A percentile compares a stretch with the other conserved stretches of the same genome.
These are phyloP conservation scores for Trametes maxima DNA, from an alignment of 768 basidiomycete genomes.

Conservation along the genomic window DNA sequence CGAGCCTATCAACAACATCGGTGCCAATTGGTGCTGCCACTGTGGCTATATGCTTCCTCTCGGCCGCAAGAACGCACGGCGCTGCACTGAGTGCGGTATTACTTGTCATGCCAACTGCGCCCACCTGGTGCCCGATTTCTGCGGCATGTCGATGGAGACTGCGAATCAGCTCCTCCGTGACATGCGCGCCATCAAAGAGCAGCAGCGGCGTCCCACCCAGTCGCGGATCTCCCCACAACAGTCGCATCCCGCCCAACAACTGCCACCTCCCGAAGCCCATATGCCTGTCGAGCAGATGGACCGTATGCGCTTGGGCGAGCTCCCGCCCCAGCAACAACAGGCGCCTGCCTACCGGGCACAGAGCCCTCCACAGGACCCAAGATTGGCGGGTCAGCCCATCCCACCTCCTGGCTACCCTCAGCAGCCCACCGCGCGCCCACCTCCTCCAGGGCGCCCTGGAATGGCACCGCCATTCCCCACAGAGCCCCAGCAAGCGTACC, in stretches of 20 bases:
- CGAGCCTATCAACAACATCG: conserved; percentile 94
- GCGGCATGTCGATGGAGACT: conserved; percentile 99
- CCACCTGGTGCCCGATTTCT: conserved; percentile 98
- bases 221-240: conserved; percentile 36
- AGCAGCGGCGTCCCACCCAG: conserved; percentile 39
- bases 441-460: conserved; percentile 46
- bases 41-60: conserved; percentile 98
- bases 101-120: conserved; percentile 98
- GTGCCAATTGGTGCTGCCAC: conserved; percentile 99
- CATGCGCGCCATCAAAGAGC: conserved; percentile 87
- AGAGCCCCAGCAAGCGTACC: conserved; percentile 36
- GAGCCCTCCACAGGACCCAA: conserved; percentile 19
- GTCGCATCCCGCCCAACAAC: conserved; percentile 20
- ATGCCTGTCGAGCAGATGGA: conserved; percentile 30
- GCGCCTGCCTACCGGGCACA: conserved; percentile 18
- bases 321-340: conserved; percentile 15
- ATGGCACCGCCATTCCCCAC: conserved; percentile 49
- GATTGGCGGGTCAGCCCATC: conserved; percentile 9
- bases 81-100: conserved; percentile 94
- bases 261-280: conserved; percentile 31
- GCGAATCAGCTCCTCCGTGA: conserved; percentile 91
- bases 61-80: conserved; percentile 94
- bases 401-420: conserved; percentile 19
- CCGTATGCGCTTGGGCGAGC: conserved; percentile 24
- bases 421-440: conserved; percentile 34